Conservation (phyloP, 228 moss, liverwort and hornwort species). For the Sphagnum magellanicum region DNA sequence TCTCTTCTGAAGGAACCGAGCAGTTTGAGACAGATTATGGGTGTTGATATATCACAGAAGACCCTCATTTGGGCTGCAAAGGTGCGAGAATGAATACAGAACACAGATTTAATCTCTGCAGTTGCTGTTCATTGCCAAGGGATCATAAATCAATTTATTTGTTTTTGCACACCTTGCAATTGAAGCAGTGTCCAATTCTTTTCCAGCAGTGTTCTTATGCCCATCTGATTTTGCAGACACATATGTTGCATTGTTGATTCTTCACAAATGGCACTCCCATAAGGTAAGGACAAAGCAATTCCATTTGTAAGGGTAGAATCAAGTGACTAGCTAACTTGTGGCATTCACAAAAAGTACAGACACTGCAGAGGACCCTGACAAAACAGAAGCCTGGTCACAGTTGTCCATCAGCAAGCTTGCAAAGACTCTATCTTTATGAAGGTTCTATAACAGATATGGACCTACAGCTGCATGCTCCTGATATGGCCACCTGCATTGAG, state of each 20-base stretch:
- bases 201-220: too few species aligned
- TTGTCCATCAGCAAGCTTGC: constrained; percentile 13
- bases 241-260: too few species aligned
- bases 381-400: constrained; percentile 38
- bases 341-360: constrained; percentile 6
- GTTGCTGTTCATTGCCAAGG: too few species aligned
- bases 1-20: constrained; percentile 60
- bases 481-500: constrained; percentile 96
- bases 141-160: too few species aligned
- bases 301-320: too few species aligned
- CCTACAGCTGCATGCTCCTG: constrained; percentile 41
- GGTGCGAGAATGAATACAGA: constrained; percentile 19
- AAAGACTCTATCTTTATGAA: constrained; percentile 61
- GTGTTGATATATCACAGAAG: constrained; percentile 85
- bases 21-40: constrained; percentile 64
- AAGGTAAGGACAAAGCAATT: too few species aligned
- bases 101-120: too few species aligned
- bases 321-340: too few species aligned
- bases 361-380: constrained; percentile 35
- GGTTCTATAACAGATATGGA: constrained; percentile 70
- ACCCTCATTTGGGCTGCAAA: constrained; percentile 89
- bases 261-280: too few species aligned
- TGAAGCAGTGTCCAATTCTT: too few species aligned
- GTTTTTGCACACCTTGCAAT: too few species aligned
- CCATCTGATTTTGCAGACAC: too few species aligned